Evolutionary conservation across 1,284 basidiomycete genomes (phyloP).

Genomic region (Pterulicium gracile): DNA sequence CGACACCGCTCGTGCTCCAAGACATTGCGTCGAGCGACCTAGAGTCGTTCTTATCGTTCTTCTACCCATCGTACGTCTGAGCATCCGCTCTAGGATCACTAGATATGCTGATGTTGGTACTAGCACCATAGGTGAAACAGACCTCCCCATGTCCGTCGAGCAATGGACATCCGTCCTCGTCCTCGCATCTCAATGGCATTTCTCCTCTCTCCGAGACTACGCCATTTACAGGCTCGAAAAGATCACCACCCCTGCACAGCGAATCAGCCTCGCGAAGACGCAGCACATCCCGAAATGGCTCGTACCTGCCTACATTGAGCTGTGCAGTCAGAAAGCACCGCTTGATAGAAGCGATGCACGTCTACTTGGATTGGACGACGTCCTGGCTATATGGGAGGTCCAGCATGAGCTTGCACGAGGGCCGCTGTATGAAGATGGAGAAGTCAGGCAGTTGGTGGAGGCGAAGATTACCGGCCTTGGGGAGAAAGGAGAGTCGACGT

Average conservation of each 20-base stretch:
- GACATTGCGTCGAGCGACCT: background rate
- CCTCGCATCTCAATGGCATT: slow-evolving; percentile 19
- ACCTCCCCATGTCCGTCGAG: slow-evolving; percentile 15
- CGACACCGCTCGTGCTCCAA: background rate
- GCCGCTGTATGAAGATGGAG: background rate
- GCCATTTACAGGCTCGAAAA: slow-evolving; percentile 14
- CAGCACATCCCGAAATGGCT: slow-evolving; percentile 18
- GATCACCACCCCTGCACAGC: slow-evolving; percentile 13
- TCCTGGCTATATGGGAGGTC: background rate
- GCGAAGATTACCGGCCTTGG: too few relatives aligned
- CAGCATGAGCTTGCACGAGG: background rate
- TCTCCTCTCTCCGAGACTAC: slow-evolving; percentile 15
- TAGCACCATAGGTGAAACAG: too few relatives aligned
- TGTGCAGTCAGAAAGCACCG: slow-evolving; percentile 16
- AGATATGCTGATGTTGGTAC: background rate
- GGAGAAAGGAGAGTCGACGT: too few relatives aligned
- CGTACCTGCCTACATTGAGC: slow-evolving; percentile 14
- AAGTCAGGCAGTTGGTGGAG: background rate
- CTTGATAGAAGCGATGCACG: slow-evolving; percentile 1
- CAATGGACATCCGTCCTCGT: slow-evolving; percentile 26
- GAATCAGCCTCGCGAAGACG: slow-evolving; percentile 14
- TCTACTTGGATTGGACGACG: background rate
- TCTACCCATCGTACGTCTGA: background rate
- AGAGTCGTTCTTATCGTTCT: background rate
- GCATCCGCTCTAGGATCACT: background rate